Base-by-base conservation (phyloP, 495 filamentous ascomycete species). In the Chaetomium cochliodes region DNA sequence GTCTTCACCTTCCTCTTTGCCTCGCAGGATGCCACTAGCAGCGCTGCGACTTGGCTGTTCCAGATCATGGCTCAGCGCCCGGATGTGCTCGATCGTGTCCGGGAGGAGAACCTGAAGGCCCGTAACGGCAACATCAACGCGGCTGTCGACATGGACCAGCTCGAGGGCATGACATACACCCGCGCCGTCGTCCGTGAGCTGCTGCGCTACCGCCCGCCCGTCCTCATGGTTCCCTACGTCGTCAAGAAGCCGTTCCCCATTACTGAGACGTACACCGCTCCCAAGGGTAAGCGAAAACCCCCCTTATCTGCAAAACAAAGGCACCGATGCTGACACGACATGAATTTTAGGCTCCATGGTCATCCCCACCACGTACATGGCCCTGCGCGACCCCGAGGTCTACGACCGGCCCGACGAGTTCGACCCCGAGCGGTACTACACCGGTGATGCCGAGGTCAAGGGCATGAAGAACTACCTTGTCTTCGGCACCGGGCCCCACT, bases 1-100 rank as follows among this genome's bases (percentile, higher is more conserved):
- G 70, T 98, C 66, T 96, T 98, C 81, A 97, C 94, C 61, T 97
- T 98, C 85, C 83, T 98, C 58, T 98, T 98, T 79, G 94, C 96
- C 55, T 96, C 92, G 39, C 94, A 98, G 78, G 94, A 98, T 76
- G 94, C 94, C 60, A 96, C 94, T 61, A 93, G 89, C 76, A 92
- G 90, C 64, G 96, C 96, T 61, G 85, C 84, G 65, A 97, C 92
- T 53, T 98, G 94, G 91, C 78, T 98, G 67, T 96, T 97, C 85
- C 94, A 98, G 77, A 84, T 91, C 69, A 87, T 93, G 82, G 96
- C 96, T 54, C 92, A 98, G 74, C 88, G 92, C 69, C 93, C 94
- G 12, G 96, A 98, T 58, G 80, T 94, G 57, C 81, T 98, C 58
- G 92, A 92, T 71, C 90, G 89, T 72, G 87, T 98, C 37, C 91